Base-by-base conservation (phyloP, 352 stramenopile genomes). In the Phytophthora tubulina region DNA sequence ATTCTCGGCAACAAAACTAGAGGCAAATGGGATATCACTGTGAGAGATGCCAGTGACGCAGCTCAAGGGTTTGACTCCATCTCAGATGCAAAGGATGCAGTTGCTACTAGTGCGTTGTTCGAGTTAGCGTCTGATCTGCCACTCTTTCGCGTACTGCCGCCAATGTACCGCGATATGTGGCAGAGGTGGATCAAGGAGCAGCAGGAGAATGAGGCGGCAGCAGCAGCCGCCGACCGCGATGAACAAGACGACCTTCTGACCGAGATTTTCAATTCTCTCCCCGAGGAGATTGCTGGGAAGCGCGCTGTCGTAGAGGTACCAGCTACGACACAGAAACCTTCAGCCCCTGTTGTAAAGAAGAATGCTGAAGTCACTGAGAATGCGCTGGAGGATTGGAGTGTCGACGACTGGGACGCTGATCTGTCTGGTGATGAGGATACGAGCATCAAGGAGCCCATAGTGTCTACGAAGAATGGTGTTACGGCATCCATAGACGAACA, bases 121-220 rank as follows among this genome's bases (percentile, higher is more conserved):
- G 79, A 83, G 41, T 80, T 98, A 39, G 85, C 86, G 46, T 84
- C 92, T 0, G 80, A 91, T 13, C 70, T 98, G 32, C 92, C 90
- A 31, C 72, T 99, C 2, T 96, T 98, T 73, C 85, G 84, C 13
- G 80, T 98, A 48, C 81, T 99, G 32, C 94, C 94, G 2, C 91
- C 90, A 3, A n/a, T 78, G 15, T 98, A 97, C 62, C 88, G 91
- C 7, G 84, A 92, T 3, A 80, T 98, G 73, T 99, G 96, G 96
- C 73, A 90, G 27, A 44, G 63, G n/a, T 96, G 87, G 87, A 72
- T 81, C 2, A 75, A 80, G 0, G 68, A 77, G 14, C 75, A 85
- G 39, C 71, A 90, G 15, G 61, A 79, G 7, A 63, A 70, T 15
- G 76, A 79, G 0, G 75, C 74, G 3, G 76, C 76, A 14, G 74